phyloP scores from a whole-genome alignment of 106 monocot genomes.

The Dioscorea alata region DNA sequence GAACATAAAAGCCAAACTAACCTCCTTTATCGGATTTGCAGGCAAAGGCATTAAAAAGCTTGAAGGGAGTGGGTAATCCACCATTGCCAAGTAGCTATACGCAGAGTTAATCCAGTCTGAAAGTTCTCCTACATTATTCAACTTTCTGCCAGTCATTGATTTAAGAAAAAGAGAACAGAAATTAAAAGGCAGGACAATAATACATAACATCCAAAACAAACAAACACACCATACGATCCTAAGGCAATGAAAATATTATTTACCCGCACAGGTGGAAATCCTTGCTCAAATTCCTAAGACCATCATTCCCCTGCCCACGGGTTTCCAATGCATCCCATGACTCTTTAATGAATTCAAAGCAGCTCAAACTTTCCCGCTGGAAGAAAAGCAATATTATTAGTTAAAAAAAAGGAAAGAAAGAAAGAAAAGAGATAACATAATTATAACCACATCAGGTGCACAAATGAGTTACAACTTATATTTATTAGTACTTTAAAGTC shows the following conservation, averaged over 20 bases:
- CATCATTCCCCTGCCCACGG: slow-evolving; percentile 37
- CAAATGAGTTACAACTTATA: background rate
- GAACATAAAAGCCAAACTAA: slow-evolving; percentile 10
- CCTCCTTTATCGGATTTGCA: slow-evolving; percentile 87
- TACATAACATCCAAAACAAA: background rate
- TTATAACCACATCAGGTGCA: background rate
- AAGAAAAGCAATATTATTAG: slow-evolving; percentile 4
- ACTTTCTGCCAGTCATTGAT: slow-evolving; percentile 26
- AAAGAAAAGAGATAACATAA: background rate
- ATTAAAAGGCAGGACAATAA: background rate
- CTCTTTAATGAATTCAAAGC: slow-evolving; percentile 75
- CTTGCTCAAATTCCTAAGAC: slow-evolving; percentile 54
- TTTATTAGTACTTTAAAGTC: slow-evolving; percentile 66
- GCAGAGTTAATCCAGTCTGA: slow-evolving; percentile 81
- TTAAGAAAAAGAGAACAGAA: background rate
- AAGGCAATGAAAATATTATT: background rate
- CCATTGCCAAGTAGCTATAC: slow-evolving; percentile 91
- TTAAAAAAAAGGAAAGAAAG: no score
- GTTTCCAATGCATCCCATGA: slow-evolving; percentile 72
- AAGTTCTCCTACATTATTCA: slow-evolving; percentile 59
- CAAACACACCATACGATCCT: background rate
- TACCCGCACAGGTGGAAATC: slow-evolving; percentile 73
- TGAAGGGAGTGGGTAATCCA: slow-evolving; percentile 81
- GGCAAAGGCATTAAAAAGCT: slow-evolving; percentile 94
- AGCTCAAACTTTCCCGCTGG: slow-evolving; percentile 80